These are phyloP conservation scores for Malus hybrid DNA, from an alignment of 331 rosid species.

Conservation along the genomic window DNA sequence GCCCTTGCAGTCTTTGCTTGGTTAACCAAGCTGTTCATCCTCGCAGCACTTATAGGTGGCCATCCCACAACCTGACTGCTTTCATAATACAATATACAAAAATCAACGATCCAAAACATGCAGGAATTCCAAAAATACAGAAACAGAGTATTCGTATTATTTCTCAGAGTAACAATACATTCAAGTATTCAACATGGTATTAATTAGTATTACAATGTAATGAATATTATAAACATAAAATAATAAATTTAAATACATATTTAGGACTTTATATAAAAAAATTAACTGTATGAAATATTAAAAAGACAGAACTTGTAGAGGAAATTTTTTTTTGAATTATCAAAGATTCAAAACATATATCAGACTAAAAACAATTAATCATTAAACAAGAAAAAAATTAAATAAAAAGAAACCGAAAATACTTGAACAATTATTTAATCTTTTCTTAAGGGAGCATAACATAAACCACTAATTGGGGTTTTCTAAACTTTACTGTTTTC, in stretches of 20 bases:
- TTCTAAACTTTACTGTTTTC: not conserved
- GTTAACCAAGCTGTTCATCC: conserved; percentile 59
- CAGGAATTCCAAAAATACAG: not conserved
- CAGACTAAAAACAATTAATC: not conserved
- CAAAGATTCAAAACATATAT: too few relatives aligned
- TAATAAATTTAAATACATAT: not conserved
- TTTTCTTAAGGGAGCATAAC: not conserved
- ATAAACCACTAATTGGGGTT: not conserved
- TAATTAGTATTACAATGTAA: not conserved
- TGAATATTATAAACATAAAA: not conserved
- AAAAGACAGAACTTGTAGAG: not conserved
- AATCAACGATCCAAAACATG: not conserved
- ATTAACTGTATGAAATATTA: not conserved
- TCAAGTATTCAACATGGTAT: not conserved
- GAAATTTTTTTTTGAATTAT: not conserved
- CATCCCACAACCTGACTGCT: conserved; percentile 77
- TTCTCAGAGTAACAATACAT: not conserved
- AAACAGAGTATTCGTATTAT: not conserved
- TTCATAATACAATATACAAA: not conserved
- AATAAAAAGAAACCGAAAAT: not conserved
- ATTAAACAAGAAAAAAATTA: not conserved
- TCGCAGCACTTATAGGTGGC: conserved; percentile 65
- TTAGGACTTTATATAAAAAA: not conserved
- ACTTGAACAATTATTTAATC: not conserved
- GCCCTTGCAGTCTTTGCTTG: conserved; percentile 45